Evolutionary conservation across 1,284 basidiomycete genomes (phyloP), one percentile per base, ranked within the genome.

Genomic region (Cryptococcus deneoformans): DNA sequence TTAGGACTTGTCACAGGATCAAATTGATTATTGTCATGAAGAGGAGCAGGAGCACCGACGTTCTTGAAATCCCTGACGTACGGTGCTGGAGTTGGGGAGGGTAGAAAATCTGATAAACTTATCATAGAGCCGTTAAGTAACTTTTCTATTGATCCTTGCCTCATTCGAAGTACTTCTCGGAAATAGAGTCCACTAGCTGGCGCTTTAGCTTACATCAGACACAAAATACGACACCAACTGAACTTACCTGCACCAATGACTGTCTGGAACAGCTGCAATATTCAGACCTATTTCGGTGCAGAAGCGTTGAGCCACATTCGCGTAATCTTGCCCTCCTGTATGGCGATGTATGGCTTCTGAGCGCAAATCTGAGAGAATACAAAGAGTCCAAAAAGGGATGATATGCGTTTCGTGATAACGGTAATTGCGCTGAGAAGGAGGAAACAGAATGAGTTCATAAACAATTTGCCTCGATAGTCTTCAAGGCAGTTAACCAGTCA

Each of bases 161-260:
- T 29, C 29, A 29, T 29, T 29, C 29, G 29, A 29, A 29, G 29
- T 29, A 29, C 29, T 29, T 29, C 29, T 4, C 24, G 47, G 29
- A 42, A 42, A 42, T 42, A 42, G 16, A 42, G 12, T 16, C 40
- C 40, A 42, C 40, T 42, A 5, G 11, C 11, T 11, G 40, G 40
- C 40, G 16, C 12, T 16, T 42, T 42, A 42, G 40, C 6, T 5
- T 42, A 42, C 5, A 42, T 11, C 40, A 11, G 12, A 42, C 42
- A 20, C 10, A 9, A n/a, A 53, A 39, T 10, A 52, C 29, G 6
- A 6, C 11, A 4, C 29, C 5, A 29, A 29, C 29, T 29, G 29
- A 14, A 59, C 66, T 53, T 52, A 68, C 66, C 59, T 60, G 5
- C 60, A 60, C 66, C 66, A 68, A 52, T 68, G 66, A 37, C 54